Percentiles rank a stretch among this genome's conserved stretches.
Evolutionary conservation across 495 filamentous ascomycete genomes (phyloP).

Genomic region (Paragyromitra xinjiangensis): DNA sequence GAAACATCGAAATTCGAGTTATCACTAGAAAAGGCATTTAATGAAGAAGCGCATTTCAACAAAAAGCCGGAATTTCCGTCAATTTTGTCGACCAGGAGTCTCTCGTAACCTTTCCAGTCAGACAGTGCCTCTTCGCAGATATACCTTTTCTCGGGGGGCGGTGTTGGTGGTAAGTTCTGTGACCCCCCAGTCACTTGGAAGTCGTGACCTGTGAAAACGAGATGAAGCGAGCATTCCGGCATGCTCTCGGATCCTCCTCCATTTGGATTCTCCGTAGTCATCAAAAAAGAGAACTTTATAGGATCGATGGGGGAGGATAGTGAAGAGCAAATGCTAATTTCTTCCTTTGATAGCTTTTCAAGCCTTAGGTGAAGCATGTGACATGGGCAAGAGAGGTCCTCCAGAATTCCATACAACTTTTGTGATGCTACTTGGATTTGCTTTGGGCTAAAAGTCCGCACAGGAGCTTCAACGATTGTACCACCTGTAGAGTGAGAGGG

Average conservation of each 20-base stretch:
- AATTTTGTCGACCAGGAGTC: neutral
- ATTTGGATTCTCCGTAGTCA: neutral
- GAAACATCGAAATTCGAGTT: neutral
- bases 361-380: constrained; percentile 13
- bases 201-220: constrained; percentile 4
- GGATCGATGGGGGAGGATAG: neutral
- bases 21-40: neutral
- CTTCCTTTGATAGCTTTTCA: constrained; percentile 1
- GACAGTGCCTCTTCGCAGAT: constrained; percentile 7
- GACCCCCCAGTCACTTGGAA: neutral
- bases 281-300: constrained; percentile 20
- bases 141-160: neutral
- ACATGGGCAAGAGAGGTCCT: neutral
- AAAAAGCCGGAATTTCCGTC: neutral
- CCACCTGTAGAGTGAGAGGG: neutral
- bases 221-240: neutral
- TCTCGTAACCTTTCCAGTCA: neutral
- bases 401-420: neutral
- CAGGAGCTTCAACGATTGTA: neutral
- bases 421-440: constrained; percentile 11
- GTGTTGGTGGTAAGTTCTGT: neutral
- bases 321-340: neutral
- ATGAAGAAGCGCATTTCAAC: constrained; percentile 3
- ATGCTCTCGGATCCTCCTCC: neutral
- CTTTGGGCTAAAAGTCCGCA: neutral